Conservation (phyloP, 2,329 filamentous ascomycete species). For the Drechslerella stenobrocha region DNA sequence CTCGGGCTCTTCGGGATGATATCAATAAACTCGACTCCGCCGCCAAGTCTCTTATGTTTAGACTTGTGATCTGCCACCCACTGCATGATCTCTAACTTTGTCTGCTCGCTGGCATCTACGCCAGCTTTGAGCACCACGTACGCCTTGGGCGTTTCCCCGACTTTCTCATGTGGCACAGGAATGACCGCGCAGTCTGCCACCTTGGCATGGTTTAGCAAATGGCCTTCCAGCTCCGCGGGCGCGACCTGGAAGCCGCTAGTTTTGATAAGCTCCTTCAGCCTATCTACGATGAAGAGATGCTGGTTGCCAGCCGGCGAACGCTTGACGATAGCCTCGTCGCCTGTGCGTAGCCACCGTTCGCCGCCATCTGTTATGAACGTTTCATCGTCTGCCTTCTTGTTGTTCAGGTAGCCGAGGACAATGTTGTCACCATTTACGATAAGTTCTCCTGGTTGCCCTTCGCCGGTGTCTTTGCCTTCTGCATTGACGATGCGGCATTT, state of each 20-base stretch:
- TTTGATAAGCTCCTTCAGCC: constrained; percentile 67
- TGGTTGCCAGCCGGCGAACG: constrained; percentile 69
- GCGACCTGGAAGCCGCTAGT: constrained; percentile 62
- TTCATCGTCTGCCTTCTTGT: constrained; percentile 77
- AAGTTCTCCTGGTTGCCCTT: constrained; percentile 77
- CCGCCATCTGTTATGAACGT: constrained; percentile 73
- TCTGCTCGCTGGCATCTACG: constrained; percentile 52
- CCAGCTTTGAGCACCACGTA: constrained; percentile 57
- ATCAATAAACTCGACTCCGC: constrained; percentile 59
- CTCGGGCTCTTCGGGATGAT: constrained; percentile 60
- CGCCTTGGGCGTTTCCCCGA: constrained; percentile 61
- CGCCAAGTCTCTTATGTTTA: constrained; percentile 59
- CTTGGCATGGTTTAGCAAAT: constrained; percentile 58
- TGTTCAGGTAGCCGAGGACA: constrained; percentile 82
- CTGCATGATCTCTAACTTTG: constrained; percentile 57
- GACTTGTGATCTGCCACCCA: constrained; percentile 57
- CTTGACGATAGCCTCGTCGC: constrained; percentile 76
- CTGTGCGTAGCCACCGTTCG: constrained; percentile 74
- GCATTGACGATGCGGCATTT: constrained; percentile 68
- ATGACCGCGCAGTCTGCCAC: constrained; percentile 59
- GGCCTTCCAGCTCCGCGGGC: constrained; percentile 59
- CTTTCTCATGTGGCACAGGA: constrained; percentile 56
- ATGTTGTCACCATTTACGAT: constrained; percentile 76
- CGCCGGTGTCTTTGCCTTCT: constrained; percentile 71
- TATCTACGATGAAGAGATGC: constrained; percentile 82